These are phyloP conservation scores for Globisporangium solare DNA, from an alignment of 352 stramenopile genomes.

Conservation along the genomic window DNA sequence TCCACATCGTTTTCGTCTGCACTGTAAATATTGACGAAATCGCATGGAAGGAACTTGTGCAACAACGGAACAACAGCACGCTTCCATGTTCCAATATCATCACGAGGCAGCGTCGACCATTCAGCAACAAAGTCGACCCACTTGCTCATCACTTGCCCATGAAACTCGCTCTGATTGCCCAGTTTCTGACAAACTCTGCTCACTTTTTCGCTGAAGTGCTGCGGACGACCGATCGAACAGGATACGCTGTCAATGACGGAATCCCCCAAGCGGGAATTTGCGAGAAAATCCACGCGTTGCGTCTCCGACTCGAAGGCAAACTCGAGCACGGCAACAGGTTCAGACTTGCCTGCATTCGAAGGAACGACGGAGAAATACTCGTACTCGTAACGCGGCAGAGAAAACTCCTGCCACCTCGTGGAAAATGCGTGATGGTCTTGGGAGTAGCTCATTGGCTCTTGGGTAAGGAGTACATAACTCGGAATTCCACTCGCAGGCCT, in stretches of 20 bases:
- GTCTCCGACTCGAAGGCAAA: slow-evolving; percentile 13
- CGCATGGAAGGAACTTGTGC: slow-evolving; percentile 1
- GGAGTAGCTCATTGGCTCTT: slow-evolving; percentile 9
- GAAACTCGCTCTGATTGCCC: not conserved
- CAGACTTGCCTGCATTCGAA: not conserved
- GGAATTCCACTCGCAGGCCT: slow-evolving; percentile 1
- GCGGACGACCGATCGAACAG: not conserved
- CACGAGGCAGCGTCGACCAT: slow-evolving; percentile 3
- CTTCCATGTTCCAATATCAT: slow-evolving; percentile 10
- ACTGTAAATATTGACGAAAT: slow-evolving; percentile 10
- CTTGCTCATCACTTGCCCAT: not conserved
- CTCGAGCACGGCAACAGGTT: slow-evolving; percentile 8
- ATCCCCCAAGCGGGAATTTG: not conserved
- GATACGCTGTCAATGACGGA: not conserved
- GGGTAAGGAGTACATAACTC: slow-evolving; percentile 3
- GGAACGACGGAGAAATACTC: slow-evolving; percentile 5
- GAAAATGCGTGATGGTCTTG: slow-evolving; percentile 6
- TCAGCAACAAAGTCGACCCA: slow-evolving; percentile 10
- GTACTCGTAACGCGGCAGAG: not conserved
- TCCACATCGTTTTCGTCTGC: not conserved
- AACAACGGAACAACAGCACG: not conserved
- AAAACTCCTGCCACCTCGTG: not conserved
- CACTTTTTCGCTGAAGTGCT: slow-evolving; percentile 1
- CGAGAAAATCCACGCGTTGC: slow-evolving; percentile 7
- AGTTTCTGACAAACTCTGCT: not conserved